These are phyloP conservation scores for Allomyces macrogynus DNA, from an alignment of 192 early-diverging fungal genomes.

Conservation along the genomic window DNA sequence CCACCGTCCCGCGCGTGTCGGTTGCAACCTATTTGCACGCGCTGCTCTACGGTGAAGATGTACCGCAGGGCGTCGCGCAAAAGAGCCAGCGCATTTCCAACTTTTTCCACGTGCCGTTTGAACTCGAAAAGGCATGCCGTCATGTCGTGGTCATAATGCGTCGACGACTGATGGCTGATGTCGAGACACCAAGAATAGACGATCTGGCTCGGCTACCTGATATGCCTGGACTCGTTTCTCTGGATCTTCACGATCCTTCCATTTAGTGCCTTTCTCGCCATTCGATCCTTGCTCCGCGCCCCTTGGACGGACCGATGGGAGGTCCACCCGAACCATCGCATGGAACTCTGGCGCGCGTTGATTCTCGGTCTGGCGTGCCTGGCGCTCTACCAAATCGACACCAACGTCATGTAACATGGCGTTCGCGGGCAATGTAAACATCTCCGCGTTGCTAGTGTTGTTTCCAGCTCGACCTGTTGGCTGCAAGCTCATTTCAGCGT, in stretches of 20 bases:
- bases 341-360: conserved; percentile 10
- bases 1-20: too few species aligned
- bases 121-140: conserved; percentile 58
- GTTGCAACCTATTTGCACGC: neutral
- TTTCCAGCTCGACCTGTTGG: too few species aligned
- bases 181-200: conserved; percentile 17
- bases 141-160: neutral
- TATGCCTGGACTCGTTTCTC: conserved; percentile 87
- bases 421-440: conserved; percentile 62
- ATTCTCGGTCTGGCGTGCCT: neutral
- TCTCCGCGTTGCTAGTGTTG: neutral
- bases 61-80: conserved; percentile 19
- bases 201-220: conserved; percentile 70
- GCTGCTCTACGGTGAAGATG: neutral
- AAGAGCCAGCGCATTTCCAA: conserved; percentile 73
- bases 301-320: conserved; percentile 22
- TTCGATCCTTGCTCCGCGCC: conserved; percentile 32
- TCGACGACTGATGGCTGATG: conserved; percentile 1
- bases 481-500: too few species aligned
- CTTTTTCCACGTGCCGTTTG: conserved; percentile 69
- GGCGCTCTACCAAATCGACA: conserved; percentile 1
- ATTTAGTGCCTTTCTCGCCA: conserved; percentile 17
- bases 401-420: conserved; percentile 45
- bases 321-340: conserved; percentile 14
- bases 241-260: conserved; percentile 91